Evolutionary conservation across 495 filamentous ascomycete genomes (phyloP).

Genomic region (Xylaria cubensis): DNA sequence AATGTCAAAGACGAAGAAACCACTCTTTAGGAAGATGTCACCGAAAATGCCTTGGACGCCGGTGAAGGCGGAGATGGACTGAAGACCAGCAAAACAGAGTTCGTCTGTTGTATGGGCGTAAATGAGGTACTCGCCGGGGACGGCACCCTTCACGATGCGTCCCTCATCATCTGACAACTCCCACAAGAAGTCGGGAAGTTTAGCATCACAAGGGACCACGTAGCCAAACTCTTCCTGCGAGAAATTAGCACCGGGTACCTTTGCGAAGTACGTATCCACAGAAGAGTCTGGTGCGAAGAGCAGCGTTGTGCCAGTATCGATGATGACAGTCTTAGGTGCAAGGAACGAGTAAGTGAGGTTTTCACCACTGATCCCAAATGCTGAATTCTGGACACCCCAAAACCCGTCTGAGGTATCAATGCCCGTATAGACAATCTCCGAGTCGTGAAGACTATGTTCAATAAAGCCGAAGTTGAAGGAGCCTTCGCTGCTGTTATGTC

Average conservation of each 20-base stretch:
- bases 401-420: constrained; percentile 68
- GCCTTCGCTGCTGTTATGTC: constrained; percentile 66
- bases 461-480: constrained; percentile 83
- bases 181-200: constrained; percentile 60
- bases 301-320: constrained; percentile 78
- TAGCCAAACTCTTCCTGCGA: constrained; percentile 65
- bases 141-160: constrained; percentile 58
- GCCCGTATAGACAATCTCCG: constrained; percentile 63
- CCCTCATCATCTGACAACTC: constrained; percentile 67
- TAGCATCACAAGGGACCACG: constrained; percentile 62
- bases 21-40: constrained; percentile 73
- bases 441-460: constrained; percentile 60
- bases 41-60: constrained; percentile 70
- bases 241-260: constrained; percentile 65
- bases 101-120: constrained; percentile 63
- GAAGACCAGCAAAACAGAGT: constrained; percentile 74
- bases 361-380: constrained; percentile 63
- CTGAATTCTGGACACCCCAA: constrained; percentile 65
- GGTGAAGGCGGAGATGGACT: constrained; percentile 49
- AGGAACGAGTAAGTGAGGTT: constrained; percentile 47
- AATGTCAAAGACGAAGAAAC: constrained; percentile 79
- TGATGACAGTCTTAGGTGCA: constrained; percentile 67
- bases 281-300: constrained; percentile 67
- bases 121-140: constrained; percentile 72
- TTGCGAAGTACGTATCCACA: constrained; percentile 68